Base-by-base conservation (phyloP, 108 stramenopile species). In the Epithemia pelagica region DNA sequence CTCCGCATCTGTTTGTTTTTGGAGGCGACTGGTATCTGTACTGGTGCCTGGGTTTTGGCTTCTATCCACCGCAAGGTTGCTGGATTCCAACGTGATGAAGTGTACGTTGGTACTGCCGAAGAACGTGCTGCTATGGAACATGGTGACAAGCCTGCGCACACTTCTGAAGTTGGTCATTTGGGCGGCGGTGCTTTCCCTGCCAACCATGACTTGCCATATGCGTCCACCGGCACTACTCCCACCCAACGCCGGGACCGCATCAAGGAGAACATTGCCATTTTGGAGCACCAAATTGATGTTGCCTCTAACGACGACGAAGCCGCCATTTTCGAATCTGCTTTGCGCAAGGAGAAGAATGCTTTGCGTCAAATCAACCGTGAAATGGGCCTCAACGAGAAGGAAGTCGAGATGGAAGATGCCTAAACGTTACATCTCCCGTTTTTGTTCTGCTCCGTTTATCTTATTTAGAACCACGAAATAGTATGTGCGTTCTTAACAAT, bases 51-150 rank as follows among this genome's bases (percentile, higher is more conserved):
- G 88, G 78, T 85, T 25, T 52, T 89, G 58, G 88, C 84, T 8
- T 37, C 52, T 21, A 59, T 83, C 68, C 64, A 76, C 53, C 83
- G 80, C 71, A 69, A 69, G 62, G 61, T 71, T 52, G 54, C 61
- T 56, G 46, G 59, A 8, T 70, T 69, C 55, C 63, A 87, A 70
- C 79, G 74, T 54, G 78, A 82, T 51, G 82, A 80, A 37, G 84
- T 81, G 19, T 81, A 80, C 54, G 55, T 83, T 60, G 85, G 85
- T 72, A 82, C 85, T 53, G 78, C 84, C 54, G 84, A 85, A 32
- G 81, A 85, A 54, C 79, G 85, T 67, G 68, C 70, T 20, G 79
- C 75, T 26, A 70, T 61, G 66, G 57, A 74, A 54, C 32, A 46
- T 32, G n/a, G 26, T 3, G 72, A 73, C 56, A 32, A 67, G 32